These are phyloP conservation scores for Geotrichum fermentans DNA, from an alignment of 1,139 yeast genomes.

Conservation along the genomic window DNA sequence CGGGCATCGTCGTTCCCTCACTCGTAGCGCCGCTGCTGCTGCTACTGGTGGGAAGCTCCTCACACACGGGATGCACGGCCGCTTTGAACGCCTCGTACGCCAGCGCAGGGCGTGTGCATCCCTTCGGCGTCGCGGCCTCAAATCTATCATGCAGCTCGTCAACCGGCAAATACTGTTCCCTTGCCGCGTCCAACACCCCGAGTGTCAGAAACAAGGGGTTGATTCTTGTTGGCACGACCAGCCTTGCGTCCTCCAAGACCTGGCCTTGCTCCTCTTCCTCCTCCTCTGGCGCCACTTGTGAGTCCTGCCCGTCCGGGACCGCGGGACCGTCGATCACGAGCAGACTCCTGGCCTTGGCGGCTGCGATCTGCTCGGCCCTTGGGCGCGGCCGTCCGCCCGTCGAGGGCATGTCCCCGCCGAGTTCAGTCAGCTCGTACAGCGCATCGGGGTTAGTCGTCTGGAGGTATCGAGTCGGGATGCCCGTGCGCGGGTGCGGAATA, in stretches of 20 bases:
- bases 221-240: slow-evolving; percentile 35
- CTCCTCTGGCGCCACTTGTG: too few species aligned
- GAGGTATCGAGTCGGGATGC: slow-evolving; percentile 12
- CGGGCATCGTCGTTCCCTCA: not conserved
- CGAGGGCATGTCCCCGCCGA: slow-evolving; percentile 5
- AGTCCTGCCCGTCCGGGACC: too few species aligned
- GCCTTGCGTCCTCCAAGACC: slow-evolving; percentile 26
- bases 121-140: slow-evolving; percentile 19
- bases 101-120: slow-evolving; percentile 6
- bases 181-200: slow-evolving; percentile 26
- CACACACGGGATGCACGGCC: slow-evolving; percentile 8
- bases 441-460: not conserved
- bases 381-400: slow-evolving; percentile 13
- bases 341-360: slow-evolving; percentile 11
- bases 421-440: slow-evolving; percentile 12
- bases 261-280: slow-evolving; percentile 6
- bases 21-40: not conserved
- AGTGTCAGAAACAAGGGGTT: slow-evolving; percentile 34
- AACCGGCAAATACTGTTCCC: slow-evolving; percentile 28
- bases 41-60: not conserved
- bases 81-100: slow-evolving; percentile 5
- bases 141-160: slow-evolving; percentile 35
- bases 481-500: slow-evolving; percentile 17
- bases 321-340: not conserved
- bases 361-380: slow-evolving; percentile 6